Base-by-base conservation (phyloP, 768 basidiomycete genomes). In the Asterophora lycoperdoides region DNA sequence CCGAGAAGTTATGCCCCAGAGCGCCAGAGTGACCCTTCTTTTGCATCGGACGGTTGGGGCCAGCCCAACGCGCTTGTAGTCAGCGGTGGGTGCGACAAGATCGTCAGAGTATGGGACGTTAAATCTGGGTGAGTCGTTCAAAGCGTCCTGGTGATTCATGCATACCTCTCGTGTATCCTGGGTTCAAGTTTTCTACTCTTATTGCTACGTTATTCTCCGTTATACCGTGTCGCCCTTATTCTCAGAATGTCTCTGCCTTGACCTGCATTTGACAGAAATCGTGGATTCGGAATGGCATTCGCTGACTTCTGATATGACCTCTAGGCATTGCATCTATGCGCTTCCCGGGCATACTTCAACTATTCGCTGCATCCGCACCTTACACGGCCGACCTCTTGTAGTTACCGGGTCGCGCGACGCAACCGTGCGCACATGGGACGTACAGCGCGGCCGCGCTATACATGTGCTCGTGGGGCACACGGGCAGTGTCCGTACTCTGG, bases 1-100 rank as follows among this genome's bases (percentile, higher is more conserved):
- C 29, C 29, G 29, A 15, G 4, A 10, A 15, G 23, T 13, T 66
- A 43, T 57, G 42, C 30, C 50, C 60, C 45, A 32, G 58, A 48
- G 52, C 73, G 73, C 47, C 72, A 70, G 32, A 83, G 76, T 45
- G 74, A 77, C 49, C 68, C 73, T 13, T 81, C 83, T 52, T 79
- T 81, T 44, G 78, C 88, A 2, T 84, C 87, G 0, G 76, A 81
- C 44, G 95, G 95, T 1, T 97, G 92, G 90, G 93, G 94, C 0
- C 89, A 94, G 61, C 80, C 83, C 1, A 80, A 81, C 41, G 73
- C 90, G 6, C 70, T 96, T 5, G 81, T 95, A 15, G 86, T 98
- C 18, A 93, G 87, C 51, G 94, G 90, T 1, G 94, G 93, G 4
- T 96, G 95, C 59, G 95, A 99, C 61, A 86, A 93, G 57, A 79